Percentiles rank a stretch among this genome's conserved stretches.
These are phyloP conservation scores for Ganoderma lingzhi DNA, from an alignment of 1,284 basidiomycete genomes.

Conservation along the genomic window DNA sequence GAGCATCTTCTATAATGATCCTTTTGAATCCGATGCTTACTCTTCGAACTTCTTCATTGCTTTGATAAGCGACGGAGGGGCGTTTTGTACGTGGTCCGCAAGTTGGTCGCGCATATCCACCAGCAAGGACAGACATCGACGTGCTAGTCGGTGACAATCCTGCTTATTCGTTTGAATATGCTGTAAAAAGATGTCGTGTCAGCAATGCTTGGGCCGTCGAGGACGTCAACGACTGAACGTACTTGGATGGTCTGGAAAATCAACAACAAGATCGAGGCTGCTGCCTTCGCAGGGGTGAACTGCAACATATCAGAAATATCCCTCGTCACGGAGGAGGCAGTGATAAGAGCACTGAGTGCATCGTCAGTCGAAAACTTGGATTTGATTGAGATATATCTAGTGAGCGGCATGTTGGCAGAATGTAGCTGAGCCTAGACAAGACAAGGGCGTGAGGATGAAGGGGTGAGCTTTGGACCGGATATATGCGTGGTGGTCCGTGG, in stretches of 20 bases:
- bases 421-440: background rate
- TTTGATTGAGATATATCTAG: constrained; percentile 17
- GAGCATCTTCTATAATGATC: background rate
- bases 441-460: background rate
- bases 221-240: constrained; percentile 20
- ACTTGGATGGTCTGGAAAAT: constrained; percentile 59
- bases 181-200: constrained; percentile 23
- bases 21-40: constrained; percentile 39
- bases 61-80: constrained; percentile 51
- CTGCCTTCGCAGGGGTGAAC: constrained; percentile 54
- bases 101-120: constrained; percentile 56
- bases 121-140: constrained; percentile 53
- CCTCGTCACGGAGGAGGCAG: constrained; percentile 32
- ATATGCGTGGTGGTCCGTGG: background rate
- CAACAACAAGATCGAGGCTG: constrained; percentile 49
- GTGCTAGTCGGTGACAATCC: constrained; percentile 52
- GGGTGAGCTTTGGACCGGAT: background rate
- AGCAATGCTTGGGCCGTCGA: background rate
- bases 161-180: constrained; percentile 46
- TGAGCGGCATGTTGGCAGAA: constrained; percentile 5
- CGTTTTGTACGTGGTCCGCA: constrained; percentile 53
- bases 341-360: constrained; percentile 30
- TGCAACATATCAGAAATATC: constrained; percentile 41
- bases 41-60: constrained; percentile 54
- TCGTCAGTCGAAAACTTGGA: constrained; percentile 15